A percentile compares a stretch with the other conserved stretches of the same genome.
phyloP scores from a whole-genome alignment of 2,329 filamentous ascomycete genomes.

The Neurospora sp. region DNA sequence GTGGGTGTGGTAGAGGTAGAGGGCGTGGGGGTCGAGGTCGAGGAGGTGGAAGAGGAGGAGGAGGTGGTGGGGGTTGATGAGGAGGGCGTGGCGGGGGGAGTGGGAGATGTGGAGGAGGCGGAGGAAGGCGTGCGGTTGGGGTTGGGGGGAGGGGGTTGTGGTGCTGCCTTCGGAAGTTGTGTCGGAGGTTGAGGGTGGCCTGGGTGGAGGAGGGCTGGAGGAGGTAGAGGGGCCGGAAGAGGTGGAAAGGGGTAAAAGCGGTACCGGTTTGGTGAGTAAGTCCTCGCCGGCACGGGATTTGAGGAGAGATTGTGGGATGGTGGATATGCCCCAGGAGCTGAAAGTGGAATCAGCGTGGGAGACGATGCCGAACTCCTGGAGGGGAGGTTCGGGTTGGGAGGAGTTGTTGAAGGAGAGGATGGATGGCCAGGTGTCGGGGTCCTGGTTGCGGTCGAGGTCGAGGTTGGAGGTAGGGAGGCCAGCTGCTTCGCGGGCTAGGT shows the following conservation, averaged over 20 bases:
- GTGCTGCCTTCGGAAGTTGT: no score
- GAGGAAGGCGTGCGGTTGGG: background rate
- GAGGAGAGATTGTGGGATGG: background rate
- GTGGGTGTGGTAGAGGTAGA: background rate
- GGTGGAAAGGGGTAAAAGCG: background rate
- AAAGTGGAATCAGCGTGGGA: background rate
- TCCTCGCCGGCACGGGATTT: background rate
- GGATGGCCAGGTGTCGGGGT: background rate
- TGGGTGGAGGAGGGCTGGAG: background rate
- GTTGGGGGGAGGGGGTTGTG: no score
- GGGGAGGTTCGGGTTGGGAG: background rate
- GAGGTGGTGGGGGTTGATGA: background rate
- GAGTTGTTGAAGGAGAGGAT: background rate
- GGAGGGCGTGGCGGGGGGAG: background rate
- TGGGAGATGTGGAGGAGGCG: background rate
- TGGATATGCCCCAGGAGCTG: background rate
- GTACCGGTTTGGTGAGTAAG: background rate
- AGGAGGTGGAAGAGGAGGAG: background rate
- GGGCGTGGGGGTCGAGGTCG: background rate
- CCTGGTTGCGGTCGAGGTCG: background rate
- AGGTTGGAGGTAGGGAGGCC: background rate
- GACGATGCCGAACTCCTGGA: background rate
- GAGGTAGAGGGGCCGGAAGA: background rate
- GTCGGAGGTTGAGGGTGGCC: no score
- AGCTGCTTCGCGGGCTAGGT: background rate